Conservation (phyloP, 148 eudicot species). For the Bassia scoparia region DNA sequence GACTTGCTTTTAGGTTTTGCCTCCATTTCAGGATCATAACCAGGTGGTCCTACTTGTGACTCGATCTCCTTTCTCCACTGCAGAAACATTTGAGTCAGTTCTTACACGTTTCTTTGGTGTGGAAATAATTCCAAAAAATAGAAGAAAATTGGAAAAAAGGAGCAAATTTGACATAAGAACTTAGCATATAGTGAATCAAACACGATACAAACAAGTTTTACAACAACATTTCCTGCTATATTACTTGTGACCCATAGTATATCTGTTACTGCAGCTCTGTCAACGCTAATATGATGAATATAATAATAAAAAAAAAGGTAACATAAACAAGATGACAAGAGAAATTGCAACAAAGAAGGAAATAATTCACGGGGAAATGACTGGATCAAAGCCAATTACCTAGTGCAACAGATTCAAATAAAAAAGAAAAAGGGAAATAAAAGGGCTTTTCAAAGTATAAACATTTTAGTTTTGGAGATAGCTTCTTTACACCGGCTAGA, state of each 20-base stretch:
- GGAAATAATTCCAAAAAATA: background rate
- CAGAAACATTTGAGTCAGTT: slow-evolving; percentile 10
- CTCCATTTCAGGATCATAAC: slow-evolving; percentile 54
- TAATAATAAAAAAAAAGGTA: background rate
- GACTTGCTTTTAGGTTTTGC: slow-evolving; percentile 70
- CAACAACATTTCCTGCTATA: background rate
- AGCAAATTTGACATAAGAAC: background rate
- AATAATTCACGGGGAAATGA: background rate
- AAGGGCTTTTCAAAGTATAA: background rate
- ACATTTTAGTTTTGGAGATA: background rate
- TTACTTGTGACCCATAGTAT: background rate
- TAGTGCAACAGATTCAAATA: background rate
- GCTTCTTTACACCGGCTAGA: background rate
- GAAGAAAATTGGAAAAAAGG: background rate
- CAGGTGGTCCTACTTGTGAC: slow-evolving; percentile 68
- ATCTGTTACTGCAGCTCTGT: background rate
- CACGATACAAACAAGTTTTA: background rate
- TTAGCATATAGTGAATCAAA: background rate
- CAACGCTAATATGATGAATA: background rate
- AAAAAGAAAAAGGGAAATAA: background rate
- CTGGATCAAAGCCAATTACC: background rate
- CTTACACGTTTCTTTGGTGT: background rate
- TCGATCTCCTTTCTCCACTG: slow-evolving; percentile 84
- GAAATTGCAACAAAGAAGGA: background rate
- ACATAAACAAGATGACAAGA: background rate